Base-by-base conservation (phyloP, 306 rosid species). In the Trichosanthes truncata region DNA sequence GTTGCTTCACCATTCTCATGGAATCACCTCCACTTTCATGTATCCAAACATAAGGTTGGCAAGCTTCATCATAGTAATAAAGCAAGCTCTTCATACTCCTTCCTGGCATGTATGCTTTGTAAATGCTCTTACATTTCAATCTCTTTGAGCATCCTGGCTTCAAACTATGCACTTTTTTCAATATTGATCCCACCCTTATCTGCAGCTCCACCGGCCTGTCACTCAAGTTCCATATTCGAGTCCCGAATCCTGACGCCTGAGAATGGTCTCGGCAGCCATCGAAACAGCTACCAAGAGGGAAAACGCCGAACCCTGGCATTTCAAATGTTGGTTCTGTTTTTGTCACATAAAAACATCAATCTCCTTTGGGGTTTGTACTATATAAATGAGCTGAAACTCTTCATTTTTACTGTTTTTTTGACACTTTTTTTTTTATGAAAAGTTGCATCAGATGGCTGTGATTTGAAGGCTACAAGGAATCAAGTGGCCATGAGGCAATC, bases 1-100 rank as follows among this genome's bases (percentile, higher is more conserved):
- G 98, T 66, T 95, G 98, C 88, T 91, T 95, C 60, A 82, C 97
- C 97, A 90, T 95, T 82, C 93, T 95, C 41, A 91, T 48, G 15
- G 93, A 89, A 60, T 88, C 95, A 82, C 86, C 87, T 3, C 97
- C 95, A 3, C 81, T 85, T 81, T 92, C 98, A 76, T 87, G 89
- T 75, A 95, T 88, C 98, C 97, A 95, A 21, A 95, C 83, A 81
- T 92, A 92, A 81, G 97, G 98, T n/a, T 92, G 98, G 13, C 90
- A 87, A 20, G 91, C 90, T 82, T 95, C 93, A 80, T 95, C 98
- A 71, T 88, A 92, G 87, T 85, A 87, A 84, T 94, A 94, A 68
- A 94, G 88, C 86, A 92, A 76, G 82, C 85, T 88, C 89, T 88
- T 94, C 91, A 90, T 84, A 6, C 85, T 87, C 25, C 81, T 85